These are phyloP conservation scores for Solanum peruvianum DNA, from an alignment of 257 asterid genomes.

Conservation along the genomic window DNA sequence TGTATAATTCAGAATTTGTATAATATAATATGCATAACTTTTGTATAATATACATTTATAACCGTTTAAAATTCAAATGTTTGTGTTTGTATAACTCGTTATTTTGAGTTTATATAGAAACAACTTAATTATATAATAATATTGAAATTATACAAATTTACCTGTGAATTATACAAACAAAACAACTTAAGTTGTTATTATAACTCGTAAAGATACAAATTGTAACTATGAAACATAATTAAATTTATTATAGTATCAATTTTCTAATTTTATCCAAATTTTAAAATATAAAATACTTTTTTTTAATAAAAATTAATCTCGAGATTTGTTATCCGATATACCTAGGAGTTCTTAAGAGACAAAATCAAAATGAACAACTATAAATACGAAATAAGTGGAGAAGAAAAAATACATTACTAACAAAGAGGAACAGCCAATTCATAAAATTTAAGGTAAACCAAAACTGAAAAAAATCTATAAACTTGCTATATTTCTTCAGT, in stretches of 20 bases:
- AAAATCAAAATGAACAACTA: not conserved
- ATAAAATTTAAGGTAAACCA: not conserved
- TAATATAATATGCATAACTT: too few species aligned
- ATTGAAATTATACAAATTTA: too few species aligned
- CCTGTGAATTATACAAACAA: too few species aligned
- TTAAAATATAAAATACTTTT: not conserved
- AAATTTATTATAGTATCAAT: too few species aligned
- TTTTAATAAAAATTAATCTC: not conserved
- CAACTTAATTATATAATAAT: not conserved
- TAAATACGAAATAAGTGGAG: not conserved
- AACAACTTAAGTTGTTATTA: accelerated
- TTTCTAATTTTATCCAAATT: not conserved
- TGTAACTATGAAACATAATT: not conserved
- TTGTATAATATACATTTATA: too few species aligned
- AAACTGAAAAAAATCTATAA: not conserved
- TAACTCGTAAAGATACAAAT: too few species aligned
- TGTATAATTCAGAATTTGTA: too few species aligned
- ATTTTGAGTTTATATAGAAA: too few species aligned
- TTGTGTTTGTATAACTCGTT: too few species aligned
- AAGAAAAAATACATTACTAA: not conserved
- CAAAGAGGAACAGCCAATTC: not conserved
- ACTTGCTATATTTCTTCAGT: not conserved
- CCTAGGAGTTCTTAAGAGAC: not conserved
- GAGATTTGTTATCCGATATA: not conserved
- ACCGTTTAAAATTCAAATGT: too few species aligned